Base-by-base conservation (phyloP, 2,329 filamentous ascomycete species). In the Huntiella omanensis region DNA sequence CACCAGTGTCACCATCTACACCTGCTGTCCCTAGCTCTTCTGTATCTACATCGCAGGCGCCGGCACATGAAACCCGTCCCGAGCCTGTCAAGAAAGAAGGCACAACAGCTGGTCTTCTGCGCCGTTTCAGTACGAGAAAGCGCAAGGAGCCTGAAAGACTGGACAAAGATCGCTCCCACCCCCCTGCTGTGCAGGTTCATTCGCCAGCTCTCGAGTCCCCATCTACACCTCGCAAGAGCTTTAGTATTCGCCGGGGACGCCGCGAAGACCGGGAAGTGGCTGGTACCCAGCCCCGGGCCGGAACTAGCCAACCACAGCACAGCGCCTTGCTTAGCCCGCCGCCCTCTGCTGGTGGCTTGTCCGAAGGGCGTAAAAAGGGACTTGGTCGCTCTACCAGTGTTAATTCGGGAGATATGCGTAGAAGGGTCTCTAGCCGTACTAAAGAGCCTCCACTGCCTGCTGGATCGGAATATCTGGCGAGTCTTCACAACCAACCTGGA, bases 1-100 rank as follows among this genome's bases (percentile, higher is more conserved):
- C 45, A 13, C 48, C 48, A 5, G 13, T 50, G 15, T 50, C 48
- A 3, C 45, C 48, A 40, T 34, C 22, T 13, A 13, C 40, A 7
- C 35, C 38, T n/a, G 41, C 15, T 75, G 77, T 60, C 64, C 54
- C 60, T 69, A 28, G 22, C 8, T 28, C 22, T 4, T 10, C 7
- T 28, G 22, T 28, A 10, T 28, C 22, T 28, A 7, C 22, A 10
- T 52, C 55, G 68, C 52, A 55, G 70, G 55, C 58, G 62, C 52
- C 58, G 68, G 6, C 7, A 28, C 53, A 61, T 69, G 48, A 50
- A 13, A 16, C 38, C 13, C 48, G 46, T 8, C 44, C 42, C 51
- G 91, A 98, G 49, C 72, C 84, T 8, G 83, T 92, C 40, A 71
- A 83, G 64, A 93, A 91, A 60, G 88, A 95, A 60, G 91, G 85